Evolutionary conservation across 2,329 filamentous ascomycete species (phyloP), one percentile per base, ranked within the genome.

Genomic region (Trichoderma sp.): DNA sequence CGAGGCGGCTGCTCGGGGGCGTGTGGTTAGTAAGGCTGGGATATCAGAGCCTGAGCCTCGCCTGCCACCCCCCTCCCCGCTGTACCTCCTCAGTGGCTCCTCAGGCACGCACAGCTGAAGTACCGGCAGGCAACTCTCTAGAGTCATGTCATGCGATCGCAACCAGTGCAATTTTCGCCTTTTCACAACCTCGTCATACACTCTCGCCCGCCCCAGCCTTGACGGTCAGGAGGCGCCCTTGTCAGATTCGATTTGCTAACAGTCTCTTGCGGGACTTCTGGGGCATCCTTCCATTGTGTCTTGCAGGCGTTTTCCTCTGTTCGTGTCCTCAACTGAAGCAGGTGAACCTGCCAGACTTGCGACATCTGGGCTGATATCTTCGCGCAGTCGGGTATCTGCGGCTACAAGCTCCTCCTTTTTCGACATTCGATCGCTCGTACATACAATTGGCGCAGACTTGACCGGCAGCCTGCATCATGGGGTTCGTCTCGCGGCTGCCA

Each of bases 401-500:
- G 26, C 50, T 15, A 24, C 24, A 45, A 47, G 54, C 39, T 39
- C 60, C 34, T 57, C 21, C 45, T 24, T 57, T 30, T 60, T 60
- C 57, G 47, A 51, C 30, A 24, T 57, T 50, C 50, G 41, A 28
- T 51, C 57, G 15, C 21, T 24, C 57, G 24, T 51, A 50, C 41
- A 57, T 50, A 30, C 39, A 26, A 48, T 39, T 47, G 43, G 50
- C 24, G 52, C 34, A 52, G n/a, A 41, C 34, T 26, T 39, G 54
- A 26, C 47, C 54, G 45, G 24, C 43, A 28, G n/a, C 50, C 43
- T 50, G 30, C 65, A 66, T 66, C 65, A 77, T 77, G 76, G 74
- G 74, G 75, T 74, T 63, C 24, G 71, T 69, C 24, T 30, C 59
- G 34, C 15, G 34, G 47, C 58, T 58, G 43, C 26, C 5, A 41